Evolutionary conservation across 352 stramenopile genomes (phyloP).

Genomic region (Phytophthora cajani): DNA sequence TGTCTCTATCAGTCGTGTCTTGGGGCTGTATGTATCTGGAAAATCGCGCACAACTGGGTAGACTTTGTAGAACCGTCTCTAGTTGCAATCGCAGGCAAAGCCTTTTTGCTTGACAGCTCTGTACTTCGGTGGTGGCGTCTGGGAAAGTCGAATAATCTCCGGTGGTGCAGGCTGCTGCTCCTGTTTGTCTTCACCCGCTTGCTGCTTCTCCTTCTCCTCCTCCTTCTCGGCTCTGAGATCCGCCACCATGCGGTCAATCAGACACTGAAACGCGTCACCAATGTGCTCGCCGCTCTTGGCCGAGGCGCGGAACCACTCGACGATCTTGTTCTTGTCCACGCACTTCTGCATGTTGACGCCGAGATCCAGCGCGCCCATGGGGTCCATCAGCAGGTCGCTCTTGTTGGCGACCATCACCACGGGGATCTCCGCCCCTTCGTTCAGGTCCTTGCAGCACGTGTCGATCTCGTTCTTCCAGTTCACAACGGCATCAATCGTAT

Average conservation of each 20-base stretch:
- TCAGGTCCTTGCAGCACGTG: conserved; percentile 60
- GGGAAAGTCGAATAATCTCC: conserved; percentile 56
- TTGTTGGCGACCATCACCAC: conserved; percentile 90
- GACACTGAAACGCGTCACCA: conserved; percentile 63
- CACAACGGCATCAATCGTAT: conserved; percentile 85
- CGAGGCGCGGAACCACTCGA: conserved; percentile 82
- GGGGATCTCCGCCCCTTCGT: conserved; percentile 53
- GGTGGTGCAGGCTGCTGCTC: conserved; percentile 6
- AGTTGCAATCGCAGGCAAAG: conserved; percentile 64
- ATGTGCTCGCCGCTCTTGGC: conserved; percentile 77
- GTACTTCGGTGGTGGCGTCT: conserved; percentile 28
- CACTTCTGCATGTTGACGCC: conserved; percentile 90
- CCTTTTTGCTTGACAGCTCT: conserved; percentile 30
- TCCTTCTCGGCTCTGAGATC: conserved; percentile 46
- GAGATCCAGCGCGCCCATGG: conserved; percentile 68
- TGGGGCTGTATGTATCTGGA: neutral
- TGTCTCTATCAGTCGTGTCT: neutral
- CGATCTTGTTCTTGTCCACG: conserved; percentile 69
- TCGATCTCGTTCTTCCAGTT: conserved; percentile 88
- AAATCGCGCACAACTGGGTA: conserved; percentile 1
- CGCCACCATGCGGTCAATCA: conserved; percentile 69
- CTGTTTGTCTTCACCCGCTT: neutral
- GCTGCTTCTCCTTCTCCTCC: conserved; percentile 14
- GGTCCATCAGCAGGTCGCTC: conserved; percentile 79
- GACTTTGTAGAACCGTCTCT: conserved; percentile 13